These are phyloP conservation scores for Xerocomus minutiporus DNA, from an alignment of 1,284 basidiomycete species.

Conservation along the genomic window DNA sequence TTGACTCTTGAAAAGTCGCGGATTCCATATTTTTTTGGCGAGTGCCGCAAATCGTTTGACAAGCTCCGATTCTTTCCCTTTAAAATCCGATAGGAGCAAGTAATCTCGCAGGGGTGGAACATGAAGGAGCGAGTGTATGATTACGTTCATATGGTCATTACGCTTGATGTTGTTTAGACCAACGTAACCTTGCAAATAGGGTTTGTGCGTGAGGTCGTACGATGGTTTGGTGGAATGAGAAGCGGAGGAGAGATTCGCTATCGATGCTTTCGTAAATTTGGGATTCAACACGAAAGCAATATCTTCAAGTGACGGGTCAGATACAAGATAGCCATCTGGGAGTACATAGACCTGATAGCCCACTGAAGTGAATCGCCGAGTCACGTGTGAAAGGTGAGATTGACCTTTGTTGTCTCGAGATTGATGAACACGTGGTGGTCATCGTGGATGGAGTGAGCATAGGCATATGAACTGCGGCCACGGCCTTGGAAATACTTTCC, in stretches of 20 bases:
- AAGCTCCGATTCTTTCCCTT: slow-evolving; percentile 77
- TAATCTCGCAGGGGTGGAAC: slow-evolving; percentile 87
- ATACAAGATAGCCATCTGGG: slow-evolving; percentile 96
- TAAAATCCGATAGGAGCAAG: slow-evolving; percentile 72
- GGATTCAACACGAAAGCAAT: slow-evolving; percentile 90
- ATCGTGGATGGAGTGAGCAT: slow-evolving; percentile 95
- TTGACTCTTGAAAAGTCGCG: slow-evolving; percentile 93
- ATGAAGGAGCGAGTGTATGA: slow-evolving; percentile 91
- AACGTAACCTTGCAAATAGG: slow-evolving; percentile 91
- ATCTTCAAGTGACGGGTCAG: slow-evolving; percentile 92
- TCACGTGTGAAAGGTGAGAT: slow-evolving; percentile 13
- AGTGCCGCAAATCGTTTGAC: slow-evolving; percentile 82
- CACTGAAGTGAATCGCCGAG: slow-evolving; percentile 15
- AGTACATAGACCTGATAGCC: slow-evolving; percentile 83
- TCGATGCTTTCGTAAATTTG: slow-evolving; percentile 60
- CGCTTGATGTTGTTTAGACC: slow-evolving; percentile 97
- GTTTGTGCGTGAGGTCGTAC: slow-evolving; percentile 76
- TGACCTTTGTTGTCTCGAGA: slow-evolving; percentile 84
- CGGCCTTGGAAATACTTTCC: slow-evolving; percentile 99
- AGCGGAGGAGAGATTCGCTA: slow-evolving; percentile 52
- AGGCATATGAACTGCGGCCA: slow-evolving; percentile 90
- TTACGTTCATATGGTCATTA: slow-evolving; percentile 97
- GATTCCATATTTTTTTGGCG: slow-evolving; percentile 94
- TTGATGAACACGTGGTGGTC: slow-evolving; percentile 99
- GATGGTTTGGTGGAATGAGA: slow-evolving; percentile 67